Conservation (phyloP, 2,329 filamentous ascomycete species). For the Colletotrichum euphorbiae region DNA sequence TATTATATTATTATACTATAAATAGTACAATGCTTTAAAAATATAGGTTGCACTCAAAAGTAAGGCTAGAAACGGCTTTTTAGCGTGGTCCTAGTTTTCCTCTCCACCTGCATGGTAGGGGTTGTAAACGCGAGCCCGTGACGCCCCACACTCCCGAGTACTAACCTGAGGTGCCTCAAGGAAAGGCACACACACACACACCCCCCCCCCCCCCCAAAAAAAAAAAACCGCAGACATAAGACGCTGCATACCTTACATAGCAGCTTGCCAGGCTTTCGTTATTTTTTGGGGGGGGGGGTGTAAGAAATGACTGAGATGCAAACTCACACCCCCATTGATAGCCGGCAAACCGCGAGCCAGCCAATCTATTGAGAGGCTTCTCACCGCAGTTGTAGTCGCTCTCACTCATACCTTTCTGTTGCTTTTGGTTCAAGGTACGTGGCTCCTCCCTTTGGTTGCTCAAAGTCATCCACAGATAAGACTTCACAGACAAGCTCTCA, state of each 20-base stretch:
- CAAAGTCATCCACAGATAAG: not conserved
- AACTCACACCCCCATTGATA: not conserved
- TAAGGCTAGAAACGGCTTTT: no score
- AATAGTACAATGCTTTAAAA: no score
- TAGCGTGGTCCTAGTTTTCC: no score
- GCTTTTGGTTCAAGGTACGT: not conserved
- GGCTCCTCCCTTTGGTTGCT: not conserved
- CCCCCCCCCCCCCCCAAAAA: not conserved
- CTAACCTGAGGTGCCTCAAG: no score
- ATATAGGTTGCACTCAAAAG: no score
- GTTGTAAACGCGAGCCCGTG: no score
- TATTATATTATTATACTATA: no score
- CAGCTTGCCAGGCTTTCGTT: not conserved
- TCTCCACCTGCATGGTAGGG: no score
- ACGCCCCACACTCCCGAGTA: no score
- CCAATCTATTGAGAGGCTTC: no score
- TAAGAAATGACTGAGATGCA: not conserved
- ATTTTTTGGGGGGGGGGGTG: not conserved
- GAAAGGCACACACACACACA: no score
- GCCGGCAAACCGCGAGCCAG: not conserved
- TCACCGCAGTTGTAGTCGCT: not conserved
- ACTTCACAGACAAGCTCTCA: not conserved
- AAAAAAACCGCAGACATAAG: conserved; percentile 6
- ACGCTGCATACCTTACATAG: not conserved
- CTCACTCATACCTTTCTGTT: not conserved